Conservation (phyloP, 306 rosid species). For the Acacia crassicarpa region DNA sequence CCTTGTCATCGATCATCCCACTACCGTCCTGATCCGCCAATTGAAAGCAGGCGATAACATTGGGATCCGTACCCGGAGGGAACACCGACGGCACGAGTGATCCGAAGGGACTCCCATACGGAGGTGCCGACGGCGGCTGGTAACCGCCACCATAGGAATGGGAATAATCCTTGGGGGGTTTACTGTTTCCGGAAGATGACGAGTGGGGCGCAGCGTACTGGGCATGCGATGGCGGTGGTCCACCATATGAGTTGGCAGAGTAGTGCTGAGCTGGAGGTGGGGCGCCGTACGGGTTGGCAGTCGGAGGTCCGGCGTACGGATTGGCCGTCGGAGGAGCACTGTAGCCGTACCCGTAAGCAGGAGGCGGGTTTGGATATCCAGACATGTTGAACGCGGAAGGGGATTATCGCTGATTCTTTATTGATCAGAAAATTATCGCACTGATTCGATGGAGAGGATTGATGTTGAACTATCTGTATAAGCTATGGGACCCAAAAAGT, state of each 20-base stretch:
- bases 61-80: constrained; percentile 94
- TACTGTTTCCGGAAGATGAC: constrained; percentile 28
- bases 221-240: constrained; percentile 30
- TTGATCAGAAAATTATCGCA: background rate
- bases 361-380: constrained; percentile 49
- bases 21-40: constrained; percentile 92
- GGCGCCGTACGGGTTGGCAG: background rate
- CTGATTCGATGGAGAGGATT: background rate
- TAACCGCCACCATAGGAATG: constrained; percentile 38
- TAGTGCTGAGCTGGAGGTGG: background rate
- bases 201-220: constrained; percentile 44
- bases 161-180: constrained; percentile 51
- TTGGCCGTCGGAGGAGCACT: constrained; percentile 7
- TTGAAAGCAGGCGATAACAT: constrained; percentile 77
- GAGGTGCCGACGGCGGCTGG: constrained; percentile 39
- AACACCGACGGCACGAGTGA: constrained; percentile 77
- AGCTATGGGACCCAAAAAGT: background rate
- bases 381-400: constrained; percentile 35
- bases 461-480: background rate
- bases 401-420: background rate
- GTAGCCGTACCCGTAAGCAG: constrained; percentile 41
- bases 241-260: constrained; percentile 27
- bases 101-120: constrained; percentile 59
- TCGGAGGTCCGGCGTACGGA: background rate
- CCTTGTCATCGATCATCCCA: constrained; percentile 88